Conservation (phyloP, 805 yeast species). For the Saccharomycopsis sp. region DNA sequence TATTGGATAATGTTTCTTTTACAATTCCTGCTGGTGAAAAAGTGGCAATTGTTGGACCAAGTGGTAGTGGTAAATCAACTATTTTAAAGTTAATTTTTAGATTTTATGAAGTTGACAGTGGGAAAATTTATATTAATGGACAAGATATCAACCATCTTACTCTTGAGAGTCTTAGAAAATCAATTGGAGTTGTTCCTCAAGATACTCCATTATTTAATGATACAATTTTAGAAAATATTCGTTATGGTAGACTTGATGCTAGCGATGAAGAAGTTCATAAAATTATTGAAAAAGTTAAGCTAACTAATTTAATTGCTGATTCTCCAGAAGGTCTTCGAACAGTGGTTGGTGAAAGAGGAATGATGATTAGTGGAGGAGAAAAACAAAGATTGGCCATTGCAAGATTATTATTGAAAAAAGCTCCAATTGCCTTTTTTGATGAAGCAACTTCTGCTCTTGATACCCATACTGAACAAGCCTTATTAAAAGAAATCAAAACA, state of each 20-base stretch:
- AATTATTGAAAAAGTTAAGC: conserved; percentile 61
- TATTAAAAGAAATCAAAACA: conserved; percentile 60
- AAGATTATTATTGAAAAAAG: conserved; percentile 70
- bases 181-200: conserved; percentile 69
- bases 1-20: conserved; percentile 38
- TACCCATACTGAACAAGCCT: conserved; percentile 87
- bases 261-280: conserved; percentile 56
- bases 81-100: conserved; percentile 50
- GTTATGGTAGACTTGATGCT: conserved; percentile 74
- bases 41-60: conserved; percentile 69
- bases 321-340: conserved; percentile 82
- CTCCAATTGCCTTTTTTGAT: conserved; percentile 90
- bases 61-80: conserved; percentile 94
- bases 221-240: conserved; percentile 55
- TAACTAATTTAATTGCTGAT: conserved; percentile 49
- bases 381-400: conserved; percentile 94
- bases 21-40: conserved; percentile 33
- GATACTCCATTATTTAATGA: conserved; percentile 54
- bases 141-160: conserved; percentile 33
- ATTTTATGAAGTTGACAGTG: conserved; percentile 43
- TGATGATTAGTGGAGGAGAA: conserved; percentile 99
- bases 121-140: conserved; percentile 51
- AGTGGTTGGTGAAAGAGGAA: conserved; percentile 92
- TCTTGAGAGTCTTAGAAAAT: conserved; percentile 43
- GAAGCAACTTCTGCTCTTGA: conserved; percentile 96